phyloP scores from a whole-genome alignment of 2,329 filamentous ascomycete genomes.

The Paecilomyces sp. region DNA sequence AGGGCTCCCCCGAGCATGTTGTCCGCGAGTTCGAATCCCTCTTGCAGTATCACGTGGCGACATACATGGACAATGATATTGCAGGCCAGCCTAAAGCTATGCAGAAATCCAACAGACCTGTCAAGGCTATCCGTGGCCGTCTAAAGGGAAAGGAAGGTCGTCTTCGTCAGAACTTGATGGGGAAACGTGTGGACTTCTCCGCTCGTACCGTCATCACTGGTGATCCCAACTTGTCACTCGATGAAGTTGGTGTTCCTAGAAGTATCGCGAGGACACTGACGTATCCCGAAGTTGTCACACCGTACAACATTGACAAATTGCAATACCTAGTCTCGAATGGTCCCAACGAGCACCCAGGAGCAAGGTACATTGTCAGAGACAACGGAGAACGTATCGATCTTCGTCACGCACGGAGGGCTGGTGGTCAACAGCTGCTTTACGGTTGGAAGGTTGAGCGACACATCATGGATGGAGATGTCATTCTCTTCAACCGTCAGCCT shows the following conservation, averaged over 20 bases:
- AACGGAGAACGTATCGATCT: slow-evolving; percentile 93
- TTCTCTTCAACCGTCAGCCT: slow-evolving; percentile 99
- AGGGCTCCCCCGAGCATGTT: slow-evolving; percentile 88
- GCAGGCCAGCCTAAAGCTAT: slow-evolving; percentile 88
- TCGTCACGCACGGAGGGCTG: slow-evolving; percentile 81
- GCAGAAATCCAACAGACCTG: slow-evolving; percentile 92
- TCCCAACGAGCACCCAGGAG: slow-evolving; percentile 89
- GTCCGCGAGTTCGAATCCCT: slow-evolving; percentile 84
- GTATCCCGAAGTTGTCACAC: slow-evolving; percentile 94
- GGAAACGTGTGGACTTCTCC: slow-evolving; percentile 98
- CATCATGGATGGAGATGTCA: slow-evolving; percentile 90
- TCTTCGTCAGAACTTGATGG: slow-evolving; percentile 97
- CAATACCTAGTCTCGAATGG: slow-evolving; percentile 87
- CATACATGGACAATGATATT: slow-evolving; percentile 99
- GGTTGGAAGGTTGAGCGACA: slow-evolving; percentile 99
- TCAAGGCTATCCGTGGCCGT: slow-evolving; percentile 93
- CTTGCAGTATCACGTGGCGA: slow-evolving; percentile 95
- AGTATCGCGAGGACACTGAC: slow-evolving; percentile 90
- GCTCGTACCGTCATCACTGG: slow-evolving; percentile 99
- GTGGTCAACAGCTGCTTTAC: slow-evolving; percentile 75
- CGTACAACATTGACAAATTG: slow-evolving; percentile 93
- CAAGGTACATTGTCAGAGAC: slow-evolving; percentile 90
- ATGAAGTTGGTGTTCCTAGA: slow-evolving; percentile 93
- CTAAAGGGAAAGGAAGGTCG: slow-evolving; percentile 99
- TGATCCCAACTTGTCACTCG: slow-evolving; percentile 90